Evolutionary conservation across 2,329 filamentous ascomycete species (phyloP).

Genomic region (Botrytis tulipae): DNA sequence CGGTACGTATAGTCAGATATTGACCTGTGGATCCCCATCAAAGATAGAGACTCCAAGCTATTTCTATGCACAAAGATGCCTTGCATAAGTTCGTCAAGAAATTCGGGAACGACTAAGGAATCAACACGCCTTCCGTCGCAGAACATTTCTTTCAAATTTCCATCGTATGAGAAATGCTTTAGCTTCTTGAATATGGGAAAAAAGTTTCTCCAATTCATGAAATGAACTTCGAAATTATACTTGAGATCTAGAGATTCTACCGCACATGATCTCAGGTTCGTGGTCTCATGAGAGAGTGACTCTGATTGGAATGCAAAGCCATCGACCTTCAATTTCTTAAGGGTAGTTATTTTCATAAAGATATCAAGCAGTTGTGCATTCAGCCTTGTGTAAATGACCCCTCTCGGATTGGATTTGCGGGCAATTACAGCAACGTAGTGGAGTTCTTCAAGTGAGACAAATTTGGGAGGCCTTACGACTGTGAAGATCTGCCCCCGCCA

Average conservation of each 20-base stretch:
- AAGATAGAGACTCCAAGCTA: not conserved
- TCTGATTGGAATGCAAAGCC: not conserved
- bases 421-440: not conserved
- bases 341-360: not conserved
- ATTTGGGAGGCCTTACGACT: too few species aligned
- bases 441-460: not conserved
- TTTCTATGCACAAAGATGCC: not conserved
- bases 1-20: not conserved
- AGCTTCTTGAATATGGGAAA: not conserved
- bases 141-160: not conserved
- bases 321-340: not conserved
- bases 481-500: not conserved
- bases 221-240: not conserved
- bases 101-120: not conserved
- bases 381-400: too few species aligned
- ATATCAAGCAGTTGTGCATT: not conserved
- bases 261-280: too few species aligned
- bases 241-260: not conserved
- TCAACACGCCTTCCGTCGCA: accelerated
- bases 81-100: not conserved
- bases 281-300: accelerated
- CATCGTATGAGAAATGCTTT: not conserved
- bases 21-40: not conserved
- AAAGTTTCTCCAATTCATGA: accelerated
- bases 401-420: too few species aligned